Base-by-base conservation (phyloP, 2,329 filamentous ascomycete genomes). In the Neoscytalidium dimidiatum region DNA sequence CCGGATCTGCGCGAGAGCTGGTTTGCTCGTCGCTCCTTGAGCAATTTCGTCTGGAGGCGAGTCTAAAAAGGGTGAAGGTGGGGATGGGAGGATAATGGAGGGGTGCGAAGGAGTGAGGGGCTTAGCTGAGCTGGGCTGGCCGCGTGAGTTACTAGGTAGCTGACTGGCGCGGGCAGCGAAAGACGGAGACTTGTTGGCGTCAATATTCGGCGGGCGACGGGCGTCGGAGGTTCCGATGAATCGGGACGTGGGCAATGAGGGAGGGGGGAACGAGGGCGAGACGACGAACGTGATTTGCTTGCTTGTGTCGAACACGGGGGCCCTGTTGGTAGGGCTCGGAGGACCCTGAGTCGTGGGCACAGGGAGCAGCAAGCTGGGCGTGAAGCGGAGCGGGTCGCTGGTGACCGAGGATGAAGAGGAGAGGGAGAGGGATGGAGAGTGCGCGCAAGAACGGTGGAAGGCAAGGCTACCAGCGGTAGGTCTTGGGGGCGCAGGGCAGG, bases 311-410 rank as follows among this genome's bases (percentile, higher is more conserved):
- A n/a, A n/a, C n/a, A 28, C 53, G 52, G 21, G 33, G 35, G 33
- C 33, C 48, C 35, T 60, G 53, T 29, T 58, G 53, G 53, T 58
- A 58, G 53, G 53, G 53, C 53, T 44, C 53, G 53, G 17, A 19
- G 21, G 41, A 31, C 38, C 26, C 41, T 60, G 56, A 60, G 56
- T 60, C 56, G 53, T 44, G 53, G 35, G 35, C 38, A 2, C 9
- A 28, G 31, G 14, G 41, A 35, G n/a, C n/a, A n/a, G n/a, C n/a
- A n/a, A n/a, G 23, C n/a, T 26, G 44, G n/a, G 44, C 44, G n/a
- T n/a, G 21, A n/a, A 26, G 44, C n/a, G 17, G 11, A 48, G n/a
- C 14, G n/a, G 44, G 44, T 19, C 11, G 44, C 9, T 48, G 44
- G 44, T 19, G n/a, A n/a, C n/a, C n/a, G n/a, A n/a, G n/a, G n/a